A percentile compares a stretch with the other conserved stretches of the same genome.
Conservation (phyloP, 2,329 filamentous ascomycete species). For the Boeremia exigua region DNA sequence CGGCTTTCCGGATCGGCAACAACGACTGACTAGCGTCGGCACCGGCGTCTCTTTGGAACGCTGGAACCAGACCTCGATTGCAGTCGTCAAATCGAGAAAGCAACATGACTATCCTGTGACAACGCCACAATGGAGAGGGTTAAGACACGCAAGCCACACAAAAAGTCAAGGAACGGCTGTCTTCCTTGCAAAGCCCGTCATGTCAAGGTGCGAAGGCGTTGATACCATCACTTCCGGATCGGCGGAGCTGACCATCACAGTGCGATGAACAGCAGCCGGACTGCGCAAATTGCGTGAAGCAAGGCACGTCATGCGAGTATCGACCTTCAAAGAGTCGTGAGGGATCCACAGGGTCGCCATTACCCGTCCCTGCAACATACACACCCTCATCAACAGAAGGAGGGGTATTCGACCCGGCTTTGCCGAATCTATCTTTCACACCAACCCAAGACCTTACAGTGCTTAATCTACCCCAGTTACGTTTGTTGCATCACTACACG, state of each 20-base stretch:
- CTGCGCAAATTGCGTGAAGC: conserved; percentile 42
- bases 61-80: conserved; percentile 12
- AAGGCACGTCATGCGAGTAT: conserved; percentile 39
- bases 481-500: conserved; percentile 42
- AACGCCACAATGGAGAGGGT: conserved; percentile 29
- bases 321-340: conserved; percentile 22
- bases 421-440: background rate
- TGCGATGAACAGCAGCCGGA: conserved; percentile 41
- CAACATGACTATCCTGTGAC: conserved; percentile 6
- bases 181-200: conserved; percentile 38
- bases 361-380: conserved; percentile 10
- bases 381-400: conserved; percentile 25
- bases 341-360: conserved; percentile 23
- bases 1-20: conserved; percentile 3
- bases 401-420: conserved; percentile 6
- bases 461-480: conserved; percentile 33
- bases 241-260: conserved; percentile 24
- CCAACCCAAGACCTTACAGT: conserved; percentile 3
- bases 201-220: conserved; percentile 30
- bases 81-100: background rate
- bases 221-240: background rate
- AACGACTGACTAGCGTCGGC: conserved; percentile 11
- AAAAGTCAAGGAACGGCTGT: conserved; percentile 40
- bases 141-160: conserved; percentile 39
- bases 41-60: conserved; percentile 6